A percentile compares a stretch with the other conserved stretches of the same genome.
phyloP scores from a whole-genome alignment of 2,329 filamentous ascomycete genomes.

The Colletotrichum zoysiae region DNA sequence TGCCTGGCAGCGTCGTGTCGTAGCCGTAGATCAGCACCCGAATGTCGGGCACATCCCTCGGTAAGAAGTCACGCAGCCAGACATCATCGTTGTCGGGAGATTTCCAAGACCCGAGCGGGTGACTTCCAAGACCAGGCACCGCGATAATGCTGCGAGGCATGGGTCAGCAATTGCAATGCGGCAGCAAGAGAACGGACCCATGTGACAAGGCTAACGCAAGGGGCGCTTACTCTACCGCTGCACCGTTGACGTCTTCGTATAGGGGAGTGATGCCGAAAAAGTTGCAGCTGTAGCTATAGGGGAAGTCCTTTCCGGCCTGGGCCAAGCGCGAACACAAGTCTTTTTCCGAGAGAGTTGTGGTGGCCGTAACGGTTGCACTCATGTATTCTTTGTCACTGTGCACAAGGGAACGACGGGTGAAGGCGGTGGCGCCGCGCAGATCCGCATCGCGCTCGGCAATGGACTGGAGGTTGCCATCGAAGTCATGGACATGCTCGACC shows the following conservation, averaged over 20 bases:
- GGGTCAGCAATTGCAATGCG: neutral
- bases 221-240: neutral
- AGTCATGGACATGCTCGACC: neutral
- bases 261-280: neutral
- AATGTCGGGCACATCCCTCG: neutral
- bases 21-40: neutral
- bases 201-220: no score
- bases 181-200: neutral
- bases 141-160: neutral
- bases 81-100: neutral
- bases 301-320: neutral
- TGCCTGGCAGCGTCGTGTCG: neutral
- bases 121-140: neutral
- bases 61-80: neutral
- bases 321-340: neutral
- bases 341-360: neutral
- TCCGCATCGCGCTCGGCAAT: neutral
- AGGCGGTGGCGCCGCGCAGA: neutral
- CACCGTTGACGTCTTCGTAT: neutral
- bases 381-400: neutral
- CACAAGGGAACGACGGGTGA: neutral
- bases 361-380: neutral
- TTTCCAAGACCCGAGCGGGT: neutral
- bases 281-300: neutral
- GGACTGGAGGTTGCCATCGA: neutral